Percentiles rank a stretch among this genome's conserved stretches.
Evolutionary conservation across 257 asterid genomes (phyloP).

Genomic region (Gynochthodes officinalis): DNA sequence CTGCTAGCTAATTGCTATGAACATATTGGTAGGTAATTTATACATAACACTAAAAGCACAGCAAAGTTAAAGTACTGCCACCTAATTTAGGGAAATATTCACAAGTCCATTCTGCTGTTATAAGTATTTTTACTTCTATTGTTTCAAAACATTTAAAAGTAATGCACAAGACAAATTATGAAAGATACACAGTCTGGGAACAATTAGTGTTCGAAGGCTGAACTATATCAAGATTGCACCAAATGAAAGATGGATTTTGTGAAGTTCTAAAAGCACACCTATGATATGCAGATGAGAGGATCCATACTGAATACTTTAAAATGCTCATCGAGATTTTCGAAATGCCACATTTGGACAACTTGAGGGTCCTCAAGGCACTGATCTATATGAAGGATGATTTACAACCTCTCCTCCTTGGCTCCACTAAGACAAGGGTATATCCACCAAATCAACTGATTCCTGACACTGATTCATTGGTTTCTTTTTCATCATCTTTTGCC

Average conservation of each 20-base stretch:
- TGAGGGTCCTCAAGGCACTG: conserved; percentile 50
- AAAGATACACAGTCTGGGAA: neutral
- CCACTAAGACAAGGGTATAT: conserved; percentile 45
- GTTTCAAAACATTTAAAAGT: neutral
- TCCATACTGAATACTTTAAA: conserved; percentile 48
- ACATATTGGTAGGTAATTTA: conserved; percentile 40
- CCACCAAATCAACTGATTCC: neutral
- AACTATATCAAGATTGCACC: neutral
- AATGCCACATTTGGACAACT: conserved; percentile 63
- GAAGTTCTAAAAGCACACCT: conserved; percentile 4
- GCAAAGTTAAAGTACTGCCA: no score
- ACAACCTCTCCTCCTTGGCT: conserved; percentile 54
- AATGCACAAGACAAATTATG: no score
- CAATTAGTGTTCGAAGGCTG: neutral
- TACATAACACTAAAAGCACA: neutral
- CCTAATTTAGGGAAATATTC: neutral
- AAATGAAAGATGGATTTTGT: neutral
- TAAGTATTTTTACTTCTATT: neutral
- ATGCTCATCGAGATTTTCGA: conserved; percentile 51
- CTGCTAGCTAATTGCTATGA: conserved; percentile 53
- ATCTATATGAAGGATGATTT: conserved; percentile 51
- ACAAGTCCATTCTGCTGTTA: neutral
- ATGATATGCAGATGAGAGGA: conserved; percentile 47
- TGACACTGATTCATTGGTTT: neutral
- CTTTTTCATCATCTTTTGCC: neutral